Conservation (phyloP, 345 rosid species). For the Arabis hirsuta region DNA sequence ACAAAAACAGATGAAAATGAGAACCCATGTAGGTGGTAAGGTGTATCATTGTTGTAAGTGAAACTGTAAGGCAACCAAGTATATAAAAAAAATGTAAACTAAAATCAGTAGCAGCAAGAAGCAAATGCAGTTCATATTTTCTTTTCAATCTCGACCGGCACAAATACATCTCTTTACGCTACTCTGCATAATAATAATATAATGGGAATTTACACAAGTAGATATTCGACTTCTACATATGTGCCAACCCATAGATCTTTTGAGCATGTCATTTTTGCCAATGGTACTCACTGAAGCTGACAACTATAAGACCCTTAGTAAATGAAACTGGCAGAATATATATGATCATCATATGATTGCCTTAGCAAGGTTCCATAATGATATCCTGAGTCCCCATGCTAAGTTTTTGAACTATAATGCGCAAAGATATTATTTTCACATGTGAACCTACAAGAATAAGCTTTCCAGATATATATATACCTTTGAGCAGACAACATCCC, state of each 20-base stretch:
- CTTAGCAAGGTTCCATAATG: conserved; percentile 7
- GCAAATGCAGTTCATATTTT: not conserved
- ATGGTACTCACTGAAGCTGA: conserved; percentile 6
- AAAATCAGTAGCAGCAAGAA: conserved; percentile 7
- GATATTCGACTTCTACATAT: conserved; percentile 14
- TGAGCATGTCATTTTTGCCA: conserved; percentile 16
- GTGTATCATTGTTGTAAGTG: conserved; percentile 4
- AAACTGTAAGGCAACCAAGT: not conserved
- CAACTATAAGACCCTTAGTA: conserved; percentile 17
- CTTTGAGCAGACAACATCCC: conserved; percentile 92
- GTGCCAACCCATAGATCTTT: not conserved
- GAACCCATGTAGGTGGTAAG: conserved; percentile 30
- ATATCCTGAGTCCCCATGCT: conserved; percentile 1
- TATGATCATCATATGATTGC: conserved; percentile 9
- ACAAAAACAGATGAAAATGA: conserved; percentile 29
- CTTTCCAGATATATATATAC: conserved; percentile 59
- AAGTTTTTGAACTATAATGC: not conserved
- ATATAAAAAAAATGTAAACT: not conserved
- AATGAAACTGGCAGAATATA: conserved; percentile 11
- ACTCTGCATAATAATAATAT: not conserved
- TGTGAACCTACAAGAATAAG: conserved; percentile 17
- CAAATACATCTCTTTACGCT: conserved; percentile 21
- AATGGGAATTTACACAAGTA: not conserved
- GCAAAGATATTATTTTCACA: conserved; percentile 1
- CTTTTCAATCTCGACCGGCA: not conserved